phyloP scores from a whole-genome alignment of 768 basidiomycete species.

The Russula brevipes region DNA sequence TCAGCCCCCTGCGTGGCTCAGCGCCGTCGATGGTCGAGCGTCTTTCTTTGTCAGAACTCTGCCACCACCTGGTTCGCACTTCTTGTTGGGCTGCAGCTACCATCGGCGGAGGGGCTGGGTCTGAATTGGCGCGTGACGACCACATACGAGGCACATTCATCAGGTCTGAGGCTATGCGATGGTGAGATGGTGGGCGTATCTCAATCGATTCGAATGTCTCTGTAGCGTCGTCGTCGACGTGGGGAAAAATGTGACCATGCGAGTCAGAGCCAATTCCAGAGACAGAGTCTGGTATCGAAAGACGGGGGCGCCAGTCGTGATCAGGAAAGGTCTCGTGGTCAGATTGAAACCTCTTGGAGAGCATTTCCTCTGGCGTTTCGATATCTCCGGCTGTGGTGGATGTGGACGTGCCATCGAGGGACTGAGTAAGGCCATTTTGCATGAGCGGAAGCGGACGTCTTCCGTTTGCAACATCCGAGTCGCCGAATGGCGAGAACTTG shows the following conservation, averaged over 20 bases:
- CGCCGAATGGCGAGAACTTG: constrained; percentile 53
- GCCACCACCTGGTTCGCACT: constrained; percentile 15
- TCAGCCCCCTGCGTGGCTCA: constrained; percentile 57
- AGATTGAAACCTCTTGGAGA: constrained; percentile 46
- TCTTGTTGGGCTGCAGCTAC: constrained; percentile 22
- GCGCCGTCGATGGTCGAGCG: constrained; percentile 32
- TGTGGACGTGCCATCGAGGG: constrained; percentile 33
- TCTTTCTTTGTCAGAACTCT: constrained; percentile 12
- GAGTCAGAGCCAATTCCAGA: constrained; percentile 21
- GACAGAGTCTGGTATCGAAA: constrained; percentile 11
- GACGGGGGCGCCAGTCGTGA: constrained; percentile 43
- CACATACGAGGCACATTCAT: constrained; percentile 27
- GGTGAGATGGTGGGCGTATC: constrained; percentile 32
- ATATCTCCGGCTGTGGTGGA: constrained; percentile 28
- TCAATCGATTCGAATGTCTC: constrained; percentile 47
- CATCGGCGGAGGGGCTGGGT: constrained; percentile 24
- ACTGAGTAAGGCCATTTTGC: constrained; percentile 51
- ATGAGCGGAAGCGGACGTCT: constrained; percentile 48
- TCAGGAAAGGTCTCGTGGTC: constrained; percentile 50
- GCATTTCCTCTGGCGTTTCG: constrained; percentile 28
- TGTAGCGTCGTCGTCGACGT: constrained; percentile 30
- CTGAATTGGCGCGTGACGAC: constrained; percentile 24
- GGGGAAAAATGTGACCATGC: constrained; percentile 22
- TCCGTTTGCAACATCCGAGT: constrained; percentile 36
- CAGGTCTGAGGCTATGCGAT: constrained; percentile 29